A percentile compares a stretch with the other conserved stretches of the same genome.
phyloP scores from a whole-genome alignment of 31 red algal species.

The Porphyra umbilicalis region DNA sequence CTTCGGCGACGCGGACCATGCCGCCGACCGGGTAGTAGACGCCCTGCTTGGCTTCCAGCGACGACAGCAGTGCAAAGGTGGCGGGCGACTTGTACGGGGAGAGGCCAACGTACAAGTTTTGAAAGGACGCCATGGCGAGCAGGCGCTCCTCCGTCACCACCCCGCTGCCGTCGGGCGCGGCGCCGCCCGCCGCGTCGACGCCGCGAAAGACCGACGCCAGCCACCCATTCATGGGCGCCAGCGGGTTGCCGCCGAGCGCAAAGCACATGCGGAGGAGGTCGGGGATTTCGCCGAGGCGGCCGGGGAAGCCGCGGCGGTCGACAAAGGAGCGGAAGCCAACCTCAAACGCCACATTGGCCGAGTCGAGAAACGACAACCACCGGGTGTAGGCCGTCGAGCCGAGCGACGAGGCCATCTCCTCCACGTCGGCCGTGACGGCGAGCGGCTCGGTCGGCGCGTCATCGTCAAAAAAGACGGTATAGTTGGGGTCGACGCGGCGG shows the following conservation, averaged over 20 bases:
- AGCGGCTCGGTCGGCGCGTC: not conserved
- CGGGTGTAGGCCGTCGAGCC: not conserved
- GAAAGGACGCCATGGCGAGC: not conserved
- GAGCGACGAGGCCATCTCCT: not conserved
- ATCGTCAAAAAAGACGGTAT: not conserved
- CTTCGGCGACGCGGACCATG: constrained; percentile 1
- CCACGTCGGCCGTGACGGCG: not conserved
- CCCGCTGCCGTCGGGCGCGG: not conserved
- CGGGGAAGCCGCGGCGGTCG: not conserved
- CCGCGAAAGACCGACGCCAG: not conserved
- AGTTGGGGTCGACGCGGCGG: not conserved
- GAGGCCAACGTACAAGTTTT: constrained; percentile 9
- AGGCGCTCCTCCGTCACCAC: not conserved
- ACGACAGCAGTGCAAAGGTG: not conserved
- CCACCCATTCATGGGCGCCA: not conserved
- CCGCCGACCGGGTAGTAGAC: constrained; percentile 4
- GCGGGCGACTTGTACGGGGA: constrained; percentile 1
- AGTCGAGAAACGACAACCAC: not conserved
- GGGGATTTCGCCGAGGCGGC: not conserved
- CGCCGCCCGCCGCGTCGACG: not conserved
- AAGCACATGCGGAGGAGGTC: constrained; percentile 1
- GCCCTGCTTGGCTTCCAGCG: constrained; percentile 7
- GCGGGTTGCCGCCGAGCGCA: not conserved
- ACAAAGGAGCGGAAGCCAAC: not conserved
- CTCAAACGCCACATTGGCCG: constrained; percentile 1